Evolutionary conservation across 139 green algal species (phyloP).

Genomic region (Haematococcus lacustris): DNA sequence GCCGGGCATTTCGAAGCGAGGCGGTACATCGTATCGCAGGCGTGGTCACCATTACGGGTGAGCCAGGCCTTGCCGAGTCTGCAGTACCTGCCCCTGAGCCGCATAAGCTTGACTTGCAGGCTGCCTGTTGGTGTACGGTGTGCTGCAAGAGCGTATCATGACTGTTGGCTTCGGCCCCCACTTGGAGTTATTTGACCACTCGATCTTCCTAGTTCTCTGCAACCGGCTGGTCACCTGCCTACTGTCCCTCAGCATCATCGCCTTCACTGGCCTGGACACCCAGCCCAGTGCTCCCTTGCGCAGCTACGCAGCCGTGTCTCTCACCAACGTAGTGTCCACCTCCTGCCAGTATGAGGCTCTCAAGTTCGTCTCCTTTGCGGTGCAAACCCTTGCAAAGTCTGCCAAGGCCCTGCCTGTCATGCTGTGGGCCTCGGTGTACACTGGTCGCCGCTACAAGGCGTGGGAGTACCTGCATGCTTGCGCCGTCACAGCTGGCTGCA

Average conservation of each 20-base stretch:
- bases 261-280: conserved; percentile 10
- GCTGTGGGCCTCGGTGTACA: conserved; percentile 78
- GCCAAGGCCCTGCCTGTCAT: conserved; percentile 92
- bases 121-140: conserved; percentile 8
- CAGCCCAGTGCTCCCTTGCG: conserved; percentile 48
- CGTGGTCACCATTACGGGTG: no score
- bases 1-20: no score
- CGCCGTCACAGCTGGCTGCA: neutral
- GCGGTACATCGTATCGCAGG: no score
- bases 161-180: conserved; percentile 43
- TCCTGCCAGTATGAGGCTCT: conserved; percentile 80
- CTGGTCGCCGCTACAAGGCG: conserved; percentile 64
- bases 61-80: no score
- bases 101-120: no score
- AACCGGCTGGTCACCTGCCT: conserved; percentile 76
- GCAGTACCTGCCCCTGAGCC: no score
- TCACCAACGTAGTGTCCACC: conserved; percentile 86
- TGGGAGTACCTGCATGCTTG: conserved; percentile 53
- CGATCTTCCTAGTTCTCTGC: conserved; percentile 85
- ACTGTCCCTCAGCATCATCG: conserved; percentile 42
- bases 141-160: conserved; percentile 85
- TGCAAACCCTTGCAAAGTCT: conserved; percentile 86
- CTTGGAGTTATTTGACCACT: conserved; percentile 61
- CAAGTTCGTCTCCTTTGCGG: conserved; percentile 91
- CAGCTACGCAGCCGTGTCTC: conserved; percentile 55